Evolutionary conservation across 129 eudicot species (phyloP), one percentile per base, ranked within the genome.

Genomic region (Pulicaria dysenterica): DNA sequence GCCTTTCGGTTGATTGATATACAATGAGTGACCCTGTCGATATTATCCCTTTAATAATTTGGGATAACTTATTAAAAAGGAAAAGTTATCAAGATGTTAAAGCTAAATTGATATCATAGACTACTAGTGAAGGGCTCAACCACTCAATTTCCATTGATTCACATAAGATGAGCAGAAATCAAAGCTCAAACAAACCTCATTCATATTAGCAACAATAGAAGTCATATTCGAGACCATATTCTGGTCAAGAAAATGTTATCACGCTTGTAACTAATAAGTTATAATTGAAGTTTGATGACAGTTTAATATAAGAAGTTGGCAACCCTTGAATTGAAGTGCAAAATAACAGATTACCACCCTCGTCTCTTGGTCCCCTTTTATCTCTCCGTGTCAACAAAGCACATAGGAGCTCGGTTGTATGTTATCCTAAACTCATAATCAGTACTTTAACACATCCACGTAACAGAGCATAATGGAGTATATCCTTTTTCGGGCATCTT

Each of bases 301-400:
- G 38, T 6, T 73, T 57, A 13, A 58, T 46, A 64, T 13, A 42
- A 34, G 17, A 51, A 62, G 13, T 50, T 53, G 12, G 36, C 64
- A 51, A 24, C 19, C 34, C 34, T 55, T 75, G 37, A 64, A 53
- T 41, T 24, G 48, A 56, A 69, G 63, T 74, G 72, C 56, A 74
- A 51, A 9, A 12, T 44, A 64, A 64, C 55, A 49, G 31, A 24
- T 24, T 24, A 24, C 12, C 8, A 73, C 3, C 67, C 34, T 61
- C 48, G n/a, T 61, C 56, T 11, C 43, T 45, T 65, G 66, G 57
- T 56, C 47, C 73, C 67, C 38, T 47, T 43, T 66, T 67, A 76
- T 75, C 74, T 36, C 68, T 75, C 80, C 74, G 67, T 76, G 69
- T 46, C 68, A 67, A 57, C 61, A 76, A 76, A 57, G 74, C 74